Evolutionary conservation across 805 yeast genomes (phyloP).

Genomic region (Suhomyces sp.): DNA sequence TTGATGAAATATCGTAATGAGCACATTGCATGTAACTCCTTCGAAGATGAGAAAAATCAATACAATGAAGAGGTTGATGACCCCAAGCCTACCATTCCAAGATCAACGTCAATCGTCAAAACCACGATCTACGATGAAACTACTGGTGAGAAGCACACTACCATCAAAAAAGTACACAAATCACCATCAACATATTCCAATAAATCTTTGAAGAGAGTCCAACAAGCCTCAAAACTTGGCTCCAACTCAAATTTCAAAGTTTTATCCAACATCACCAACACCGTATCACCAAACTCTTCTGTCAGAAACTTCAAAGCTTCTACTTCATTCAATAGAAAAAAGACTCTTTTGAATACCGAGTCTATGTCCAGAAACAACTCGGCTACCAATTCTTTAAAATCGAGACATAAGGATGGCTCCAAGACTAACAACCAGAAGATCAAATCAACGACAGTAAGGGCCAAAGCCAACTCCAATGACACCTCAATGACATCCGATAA

Average conservation of each 20-base stretch:
- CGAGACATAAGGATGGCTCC: background rate
- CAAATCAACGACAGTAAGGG: background rate
- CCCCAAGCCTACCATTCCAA: constrained; percentile 31
- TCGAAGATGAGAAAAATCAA: constrained; percentile 8
- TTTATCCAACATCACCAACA: constrained; percentile 33
- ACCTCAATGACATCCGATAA: constrained; percentile 9
- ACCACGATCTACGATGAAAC: constrained; percentile 34
- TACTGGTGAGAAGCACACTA: constrained; percentile 22
- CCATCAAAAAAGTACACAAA: constrained; percentile 20
- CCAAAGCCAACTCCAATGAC: background rate
- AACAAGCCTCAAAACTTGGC: background rate
- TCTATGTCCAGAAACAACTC: constrained; percentile 8
- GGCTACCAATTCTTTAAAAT: background rate
- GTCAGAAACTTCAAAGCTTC: constrained; percentile 34
- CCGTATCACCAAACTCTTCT: constrained; percentile 17
- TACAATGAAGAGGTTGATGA: constrained; percentile 25
- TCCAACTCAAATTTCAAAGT: constrained; percentile 16
- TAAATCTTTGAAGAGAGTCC: constrained; percentile 16
- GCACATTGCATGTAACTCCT: constrained; percentile 33
- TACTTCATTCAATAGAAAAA: constrained; percentile 36
- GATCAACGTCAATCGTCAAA: constrained; percentile 39
- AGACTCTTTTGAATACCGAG: constrained; percentile 23
- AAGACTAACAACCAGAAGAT: constrained; percentile 1
- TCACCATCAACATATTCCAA: constrained; percentile 22
- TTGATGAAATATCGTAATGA: constrained; percentile 71